Percentiles rank a stretch among this genome's conserved stretches.
phyloP scores from a whole-genome alignment of 805 yeast genomes.

The Candida coquimbonensis region DNA sequence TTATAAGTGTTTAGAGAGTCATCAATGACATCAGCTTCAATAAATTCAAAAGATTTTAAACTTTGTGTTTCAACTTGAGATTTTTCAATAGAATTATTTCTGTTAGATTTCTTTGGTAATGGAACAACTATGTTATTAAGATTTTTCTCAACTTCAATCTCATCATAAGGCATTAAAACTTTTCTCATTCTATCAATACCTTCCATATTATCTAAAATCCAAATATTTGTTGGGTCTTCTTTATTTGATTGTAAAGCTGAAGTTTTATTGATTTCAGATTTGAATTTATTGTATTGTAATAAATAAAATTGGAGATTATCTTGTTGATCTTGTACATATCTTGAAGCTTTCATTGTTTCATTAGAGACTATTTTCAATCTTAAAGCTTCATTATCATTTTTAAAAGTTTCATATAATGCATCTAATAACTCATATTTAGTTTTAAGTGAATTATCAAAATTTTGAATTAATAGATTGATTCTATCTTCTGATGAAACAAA shows the following conservation, averaged over 20 bases:
- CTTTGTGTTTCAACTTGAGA: slow-evolving; percentile 20
- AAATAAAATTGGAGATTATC: slow-evolving; percentile 50
- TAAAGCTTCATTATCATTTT: slow-evolving; percentile 14
- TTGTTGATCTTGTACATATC: slow-evolving; percentile 57
- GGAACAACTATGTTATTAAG: slow-evolving; percentile 33
- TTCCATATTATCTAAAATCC: slow-evolving; percentile 62
- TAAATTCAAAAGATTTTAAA: slow-evolving; percentile 34
- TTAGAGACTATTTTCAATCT: slow-evolving; percentile 23
- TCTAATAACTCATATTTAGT: slow-evolving; percentile 21
- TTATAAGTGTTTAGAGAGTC: slow-evolving; percentile 33
- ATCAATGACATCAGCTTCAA: slow-evolving; percentile 33
- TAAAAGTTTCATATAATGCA: slow-evolving; percentile 8
- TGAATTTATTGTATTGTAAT: slow-evolving; percentile 40
- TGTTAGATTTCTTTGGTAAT: slow-evolving; percentile 25
- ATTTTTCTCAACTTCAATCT: slow-evolving; percentile 37
- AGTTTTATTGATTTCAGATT: slow-evolving; percentile 35
- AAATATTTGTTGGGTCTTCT: slow-evolving; percentile 22
- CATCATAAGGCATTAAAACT: slow-evolving; percentile 49
- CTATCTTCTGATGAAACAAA: slow-evolving; percentile 11
- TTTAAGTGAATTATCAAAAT: slow-evolving; percentile 16
- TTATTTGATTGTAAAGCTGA: slow-evolving; percentile 16
- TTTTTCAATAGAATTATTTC: slow-evolving; percentile 6
- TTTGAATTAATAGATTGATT: slow-evolving; percentile 8
- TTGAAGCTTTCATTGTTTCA: slow-evolving; percentile 42
- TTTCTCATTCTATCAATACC: slow-evolving; percentile 62